Conservation (phyloP, 148 eudicot species). For the Amaranthus hypochondriacus region DNA sequence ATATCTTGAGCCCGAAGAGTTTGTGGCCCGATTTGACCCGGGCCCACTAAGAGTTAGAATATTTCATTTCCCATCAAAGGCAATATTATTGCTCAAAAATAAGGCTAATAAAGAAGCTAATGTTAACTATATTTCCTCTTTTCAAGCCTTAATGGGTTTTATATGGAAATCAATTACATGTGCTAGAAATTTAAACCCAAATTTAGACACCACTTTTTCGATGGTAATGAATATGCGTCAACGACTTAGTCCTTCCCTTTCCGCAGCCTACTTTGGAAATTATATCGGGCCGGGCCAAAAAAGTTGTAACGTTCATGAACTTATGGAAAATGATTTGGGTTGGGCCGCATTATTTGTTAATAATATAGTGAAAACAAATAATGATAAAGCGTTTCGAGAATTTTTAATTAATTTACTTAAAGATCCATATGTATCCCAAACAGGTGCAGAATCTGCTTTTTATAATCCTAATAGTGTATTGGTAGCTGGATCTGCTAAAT, state of each 20-base stretch:
- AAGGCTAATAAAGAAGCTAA: conserved; percentile 29
- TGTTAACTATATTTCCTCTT: conserved; percentile 22
- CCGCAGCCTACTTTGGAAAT: conserved; percentile 57
- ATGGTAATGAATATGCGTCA: conserved; percentile 56
- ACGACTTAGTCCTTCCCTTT: conserved; percentile 43
- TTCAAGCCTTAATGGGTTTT: neutral
- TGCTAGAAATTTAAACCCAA: conserved; percentile 19
- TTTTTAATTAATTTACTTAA: conserved; percentile 13
- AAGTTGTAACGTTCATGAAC: conserved; percentile 29
- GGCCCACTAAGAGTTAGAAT: conserved; percentile 51
- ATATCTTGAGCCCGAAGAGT: conserved; percentile 30
- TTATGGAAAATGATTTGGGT: conserved; percentile 37
- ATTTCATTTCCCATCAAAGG: conserved; percentile 51
- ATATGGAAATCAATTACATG: conserved; percentile 13
- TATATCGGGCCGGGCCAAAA: conserved; percentile 35
- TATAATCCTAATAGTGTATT: conserved; percentile 42
- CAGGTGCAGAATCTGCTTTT: conserved; percentile 31
- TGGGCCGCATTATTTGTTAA: conserved; percentile 40
- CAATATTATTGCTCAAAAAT: conserved; percentile 41
- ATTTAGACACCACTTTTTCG: conserved; percentile 46
- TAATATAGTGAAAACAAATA: conserved; percentile 41
- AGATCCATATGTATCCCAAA: conserved; percentile 10
- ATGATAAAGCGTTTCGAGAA: conserved; percentile 7
- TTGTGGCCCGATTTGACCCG: conserved; percentile 13
- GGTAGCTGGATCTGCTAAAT: conserved; percentile 61